Percentiles rank a stretch among this genome's conserved stretches.
phyloP scores from a whole-genome alignment of 441 rosid species.

The Gossypium trilobum region DNA sequence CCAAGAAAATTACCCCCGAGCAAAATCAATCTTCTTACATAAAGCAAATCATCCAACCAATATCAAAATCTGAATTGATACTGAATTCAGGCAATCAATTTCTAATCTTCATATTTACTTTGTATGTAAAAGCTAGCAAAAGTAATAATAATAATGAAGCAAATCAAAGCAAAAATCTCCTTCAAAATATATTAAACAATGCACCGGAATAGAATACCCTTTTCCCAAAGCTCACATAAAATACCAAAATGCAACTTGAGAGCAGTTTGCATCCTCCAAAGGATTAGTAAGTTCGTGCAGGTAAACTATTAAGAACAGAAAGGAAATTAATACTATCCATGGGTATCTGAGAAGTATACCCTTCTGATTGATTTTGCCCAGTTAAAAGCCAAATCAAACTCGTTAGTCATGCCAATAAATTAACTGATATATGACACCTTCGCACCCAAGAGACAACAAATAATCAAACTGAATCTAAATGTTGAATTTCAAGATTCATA shows the following conservation, averaged over 20 bases:
- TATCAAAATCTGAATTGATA: too few relatives aligned
- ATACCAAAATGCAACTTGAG: not conserved
- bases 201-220: not conserved
- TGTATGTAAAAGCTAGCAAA: too few relatives aligned
- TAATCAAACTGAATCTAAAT: not conserved
- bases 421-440: not conserved
- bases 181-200: not conserved
- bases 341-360: not conserved
- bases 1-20: not conserved
- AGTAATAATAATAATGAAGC: too few relatives aligned
- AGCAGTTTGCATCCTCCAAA: not conserved
- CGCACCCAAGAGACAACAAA: not conserved
- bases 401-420: not conserved
- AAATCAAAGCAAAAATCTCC: not conserved
- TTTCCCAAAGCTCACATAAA: not conserved
- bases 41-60: not conserved
- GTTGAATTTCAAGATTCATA: not conserved
- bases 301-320: not conserved
- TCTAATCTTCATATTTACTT: too few relatives aligned
- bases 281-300: constrained; percentile 1
- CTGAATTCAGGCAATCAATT: too few relatives aligned
- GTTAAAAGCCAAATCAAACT: constrained; percentile 1
- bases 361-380: not conserved
- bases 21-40: not conserved
- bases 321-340: not conserved